Percentiles rank a stretch among this genome's conserved stretches.
Evolutionary conservation across 164 flowering plant species (phyloP).

Genomic region (Brasenia schreberi): DNA sequence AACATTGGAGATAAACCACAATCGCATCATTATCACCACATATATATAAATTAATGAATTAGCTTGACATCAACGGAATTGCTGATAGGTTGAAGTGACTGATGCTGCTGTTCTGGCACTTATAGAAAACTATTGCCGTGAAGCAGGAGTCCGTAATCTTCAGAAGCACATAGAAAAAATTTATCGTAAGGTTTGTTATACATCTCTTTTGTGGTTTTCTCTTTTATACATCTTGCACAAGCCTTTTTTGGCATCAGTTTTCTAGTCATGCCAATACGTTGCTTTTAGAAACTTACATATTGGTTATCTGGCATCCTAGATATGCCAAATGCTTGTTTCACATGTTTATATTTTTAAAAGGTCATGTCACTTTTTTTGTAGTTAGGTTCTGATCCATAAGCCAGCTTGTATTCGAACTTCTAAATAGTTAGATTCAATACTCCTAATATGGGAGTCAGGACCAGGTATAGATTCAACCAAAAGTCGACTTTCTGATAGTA

Average conservation of each 20-base stretch:
- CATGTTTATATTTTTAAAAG: not conserved
- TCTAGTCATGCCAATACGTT: too few species aligned
- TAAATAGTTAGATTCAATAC: too few species aligned
- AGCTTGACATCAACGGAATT: not conserved
- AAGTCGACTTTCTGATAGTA: too few species aligned
- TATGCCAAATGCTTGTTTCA: not conserved
- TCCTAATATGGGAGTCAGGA: too few species aligned
- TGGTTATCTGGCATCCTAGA: not conserved
- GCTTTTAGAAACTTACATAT: too few species aligned
- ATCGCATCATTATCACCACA: not conserved
- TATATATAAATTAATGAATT: too few species aligned
- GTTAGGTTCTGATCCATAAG: not conserved
- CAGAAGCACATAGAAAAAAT: slow-evolving; percentile 97
- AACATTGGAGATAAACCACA: too few species aligned
- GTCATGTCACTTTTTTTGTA: too few species aligned
- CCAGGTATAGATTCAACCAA: too few species aligned
- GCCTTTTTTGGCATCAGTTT: not conserved
- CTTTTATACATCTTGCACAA: not conserved
- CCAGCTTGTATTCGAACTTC: not conserved
- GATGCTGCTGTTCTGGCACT: slow-evolving; percentile 84
- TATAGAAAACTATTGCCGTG: slow-evolving; percentile 88
- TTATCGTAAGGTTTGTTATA: slow-evolving; percentile 73
- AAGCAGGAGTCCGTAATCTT: slow-evolving; percentile 93
- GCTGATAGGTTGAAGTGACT: slow-evolving; percentile 72
- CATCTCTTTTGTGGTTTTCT: not conserved